Evolutionary conservation across 176 grass and related monocot species (phyloP), one percentile per base, ranked within the genome.

Genomic region (maize (Zea mays)): DNA sequence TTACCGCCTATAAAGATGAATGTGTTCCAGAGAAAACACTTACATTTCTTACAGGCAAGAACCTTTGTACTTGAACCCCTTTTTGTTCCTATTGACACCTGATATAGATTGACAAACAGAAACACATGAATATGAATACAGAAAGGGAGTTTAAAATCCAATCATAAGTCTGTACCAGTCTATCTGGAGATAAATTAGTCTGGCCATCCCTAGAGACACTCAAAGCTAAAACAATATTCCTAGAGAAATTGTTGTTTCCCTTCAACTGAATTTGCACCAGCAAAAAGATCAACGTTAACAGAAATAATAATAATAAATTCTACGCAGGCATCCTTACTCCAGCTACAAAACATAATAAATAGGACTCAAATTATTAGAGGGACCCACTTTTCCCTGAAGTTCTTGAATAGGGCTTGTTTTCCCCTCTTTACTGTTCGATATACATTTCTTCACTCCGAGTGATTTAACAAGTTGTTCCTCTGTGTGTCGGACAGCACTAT

Each of bases 201-300:
- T 2, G 63, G 62, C 63, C 36, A 36, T 67, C 6, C 15, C 13
- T 11, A 81, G 35, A 45, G 42, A 48, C 60, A 39, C 42, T 16
- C 66, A 85, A 77, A 72, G 41, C 87, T 81, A 82, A 89, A 51
- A 81, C 40, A 81, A 89, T 77, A 13, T 72, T 58, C 11, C n/a
- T 48, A 15, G 38, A n/a, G 0, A 27, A 35, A 75, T 57, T 57
- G 19, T 3, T 48, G 15, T 65, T 85, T 65, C 49, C 15, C 19
- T 66, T 72, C 60, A 77, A 85, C 66, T 67, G 65, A 81, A 76
- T 62, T 35, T 81, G 66, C 41, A 72, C 34, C 16, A 61, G 50
- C 10, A 59, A 58, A 81, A 70, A 72, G 5, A 37, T 41, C 4
- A 21, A 44, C n/a, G 80, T 65, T 57, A 8, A 21, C 6, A 65